Evolutionary conservation across 2,329 filamentous ascomycete species (phyloP).

Genomic region (Furcasterigmium sp.): DNA sequence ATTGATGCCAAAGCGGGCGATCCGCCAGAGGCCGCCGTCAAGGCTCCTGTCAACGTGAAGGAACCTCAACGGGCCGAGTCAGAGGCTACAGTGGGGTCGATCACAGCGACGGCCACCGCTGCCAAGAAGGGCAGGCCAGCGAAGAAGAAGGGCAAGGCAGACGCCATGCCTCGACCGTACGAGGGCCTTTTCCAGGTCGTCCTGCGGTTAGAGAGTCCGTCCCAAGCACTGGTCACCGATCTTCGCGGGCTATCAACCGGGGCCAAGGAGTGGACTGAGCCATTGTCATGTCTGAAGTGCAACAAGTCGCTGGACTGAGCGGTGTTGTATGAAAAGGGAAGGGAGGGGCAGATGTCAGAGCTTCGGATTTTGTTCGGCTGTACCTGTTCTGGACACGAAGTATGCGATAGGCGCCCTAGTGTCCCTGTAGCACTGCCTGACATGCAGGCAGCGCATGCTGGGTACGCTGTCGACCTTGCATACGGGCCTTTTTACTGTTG

Average conservation of each 20-base stretch:
- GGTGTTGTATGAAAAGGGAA: too few relatives aligned
- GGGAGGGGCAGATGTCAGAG: too few relatives aligned
- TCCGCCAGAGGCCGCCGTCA: constrained; percentile 23
- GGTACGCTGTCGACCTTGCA: too few relatives aligned
- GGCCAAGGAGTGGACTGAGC: constrained; percentile 48
- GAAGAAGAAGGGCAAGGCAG: constrained; percentile 29
- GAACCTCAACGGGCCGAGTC: constrained; percentile 12
- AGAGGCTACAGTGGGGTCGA: constrained; percentile 15
- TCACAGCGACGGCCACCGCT: constrained; percentile 10
- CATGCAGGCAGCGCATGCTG: too few relatives aligned
- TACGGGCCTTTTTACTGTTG: too few relatives aligned
- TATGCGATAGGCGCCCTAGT: too few relatives aligned
- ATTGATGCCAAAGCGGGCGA: constrained; percentile 47
- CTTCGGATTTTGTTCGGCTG: too few relatives aligned
- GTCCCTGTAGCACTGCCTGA: too few relatives aligned
- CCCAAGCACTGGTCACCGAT: constrained; percentile 25
- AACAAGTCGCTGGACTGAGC: constrained; percentile 27
- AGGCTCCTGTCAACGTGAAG: constrained; percentile 4
- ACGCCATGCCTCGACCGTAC: constrained; percentile 43
- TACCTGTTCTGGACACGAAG: too few relatives aligned
- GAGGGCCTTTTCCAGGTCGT: constrained; percentile 45
- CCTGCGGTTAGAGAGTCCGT: constrained; percentile 33
- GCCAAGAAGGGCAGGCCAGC: constrained; percentile 26
- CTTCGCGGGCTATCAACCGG: constrained; percentile 39
- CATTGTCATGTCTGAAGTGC: constrained; percentile 46